Percentiles rank a stretch among this genome's conserved stretches.
phyloP scores from a whole-genome alignment of 176 grass and related monocot species.

The Tillandsia fasciculata region DNA sequence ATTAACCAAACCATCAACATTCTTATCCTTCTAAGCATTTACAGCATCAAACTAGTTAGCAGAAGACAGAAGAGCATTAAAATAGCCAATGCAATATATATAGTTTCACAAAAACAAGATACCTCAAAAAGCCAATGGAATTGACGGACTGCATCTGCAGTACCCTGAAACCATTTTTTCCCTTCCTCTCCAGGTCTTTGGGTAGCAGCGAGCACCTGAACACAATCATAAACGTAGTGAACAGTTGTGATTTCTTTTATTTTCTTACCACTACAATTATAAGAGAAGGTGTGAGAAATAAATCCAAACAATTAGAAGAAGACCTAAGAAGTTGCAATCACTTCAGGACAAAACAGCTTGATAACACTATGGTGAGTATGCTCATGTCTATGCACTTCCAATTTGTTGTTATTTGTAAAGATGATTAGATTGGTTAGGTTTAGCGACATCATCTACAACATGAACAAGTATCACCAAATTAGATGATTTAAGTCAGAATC shows the following conservation, averaged over 20 bases:
- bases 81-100: neutral
- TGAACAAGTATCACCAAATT: neutral
- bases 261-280: neutral
- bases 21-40: neutral
- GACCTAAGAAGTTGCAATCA: no score
- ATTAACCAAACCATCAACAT: neutral
- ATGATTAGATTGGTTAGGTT: neutral
- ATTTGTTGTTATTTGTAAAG: no score
- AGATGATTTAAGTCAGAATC: neutral
- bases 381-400: no score
- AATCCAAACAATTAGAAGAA: no score
- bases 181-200: constrained; percentile 66
- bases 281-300: no score
- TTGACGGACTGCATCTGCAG: constrained; percentile 73
- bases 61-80: neutral
- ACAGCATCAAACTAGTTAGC: no score
- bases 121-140: constrained; percentile 95
- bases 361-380: no score
- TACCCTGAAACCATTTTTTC: constrained; percentile 87
- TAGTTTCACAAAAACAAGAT: constrained; percentile 4
- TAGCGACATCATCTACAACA: neutral
- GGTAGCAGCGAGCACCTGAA: constrained; percentile 80
- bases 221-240: neutral
- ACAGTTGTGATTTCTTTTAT: neutral
- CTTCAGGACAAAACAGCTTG: no score